Conservation (phyloP, 2,329 filamentous ascomycete genomes). For the Ploettnerulaceae sp. region DNA sequence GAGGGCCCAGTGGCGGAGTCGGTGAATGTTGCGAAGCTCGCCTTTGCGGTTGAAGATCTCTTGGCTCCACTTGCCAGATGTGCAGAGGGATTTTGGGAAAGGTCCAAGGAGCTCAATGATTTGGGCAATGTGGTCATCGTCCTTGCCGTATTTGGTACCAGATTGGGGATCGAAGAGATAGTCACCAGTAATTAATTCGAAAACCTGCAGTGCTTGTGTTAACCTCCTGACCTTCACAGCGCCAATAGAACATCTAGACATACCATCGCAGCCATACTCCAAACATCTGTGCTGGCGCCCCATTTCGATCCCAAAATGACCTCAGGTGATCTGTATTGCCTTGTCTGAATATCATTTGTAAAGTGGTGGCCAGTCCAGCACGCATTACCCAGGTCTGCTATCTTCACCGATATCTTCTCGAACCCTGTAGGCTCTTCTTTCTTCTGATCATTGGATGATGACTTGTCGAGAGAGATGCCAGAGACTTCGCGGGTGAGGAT, state of each 20-base stretch:
- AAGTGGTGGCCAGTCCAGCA: constrained; percentile 99
- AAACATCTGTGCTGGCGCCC: constrained; percentile 98
- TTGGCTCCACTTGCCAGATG: constrained; percentile 94
- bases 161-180: constrained; percentile 98
- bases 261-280: constrained; percentile 99
- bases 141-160: constrained; percentile 97
- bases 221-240: background rate
- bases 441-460: constrained; percentile 49
- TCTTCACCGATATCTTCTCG: constrained; percentile 85
- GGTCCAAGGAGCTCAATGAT: constrained; percentile 95
- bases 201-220: constrained; percentile 57
- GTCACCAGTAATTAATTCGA: constrained; percentile 95
- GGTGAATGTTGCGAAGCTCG: constrained; percentile 94
- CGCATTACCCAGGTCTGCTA: constrained; percentile 94
- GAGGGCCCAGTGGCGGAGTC: constrained; percentile 91
- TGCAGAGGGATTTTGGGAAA: constrained; percentile 87
- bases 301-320: constrained; percentile 96
- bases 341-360: constrained; percentile 97
- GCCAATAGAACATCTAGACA: constrained; percentile 30
- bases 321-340: constrained; percentile 94
- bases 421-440: constrained; percentile 46
- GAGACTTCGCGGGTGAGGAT: constrained; percentile 89
- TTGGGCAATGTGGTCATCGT: constrained; percentile 98
- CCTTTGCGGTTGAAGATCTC: constrained; percentile 99
- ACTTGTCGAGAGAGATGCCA: constrained; percentile 86